Conservation (phyloP, 352 stramenopile genomes). For the Saprolegnia diclina region DNA sequence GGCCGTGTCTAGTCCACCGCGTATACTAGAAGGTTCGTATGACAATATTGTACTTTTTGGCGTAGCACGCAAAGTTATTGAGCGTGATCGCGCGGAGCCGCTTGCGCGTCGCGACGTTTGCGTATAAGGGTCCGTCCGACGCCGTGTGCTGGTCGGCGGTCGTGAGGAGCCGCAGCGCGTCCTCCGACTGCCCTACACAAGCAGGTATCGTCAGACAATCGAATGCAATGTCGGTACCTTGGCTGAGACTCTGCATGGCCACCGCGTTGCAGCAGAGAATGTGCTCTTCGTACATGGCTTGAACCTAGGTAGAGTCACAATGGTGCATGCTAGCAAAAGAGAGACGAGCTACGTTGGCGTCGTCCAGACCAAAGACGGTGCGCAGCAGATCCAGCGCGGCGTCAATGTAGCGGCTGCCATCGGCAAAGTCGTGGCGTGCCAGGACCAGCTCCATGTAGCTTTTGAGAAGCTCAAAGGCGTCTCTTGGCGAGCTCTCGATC, state of each 20-base stretch:
- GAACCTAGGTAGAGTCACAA: not conserved
- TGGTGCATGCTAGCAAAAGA: no score
- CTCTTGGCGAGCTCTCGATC: no score
- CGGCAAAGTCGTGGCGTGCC: no score
- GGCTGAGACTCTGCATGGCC: constrained; percentile 43
- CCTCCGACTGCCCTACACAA: constrained; percentile 18
- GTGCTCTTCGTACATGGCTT: constrained; percentile 43
- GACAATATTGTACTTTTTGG: constrained; percentile 32
- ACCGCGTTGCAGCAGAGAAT: constrained; percentile 54
- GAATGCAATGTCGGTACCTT: no score
- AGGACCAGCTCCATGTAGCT: no score
- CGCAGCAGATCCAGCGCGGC: no score
- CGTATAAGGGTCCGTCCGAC: not conserved
- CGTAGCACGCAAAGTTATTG: constrained; percentile 64
- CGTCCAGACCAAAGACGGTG: no score
- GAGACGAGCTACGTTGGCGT: no score
- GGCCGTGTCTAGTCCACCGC: not conserved
- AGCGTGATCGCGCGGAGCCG: constrained; percentile 46
- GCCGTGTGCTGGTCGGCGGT: constrained; percentile 51
- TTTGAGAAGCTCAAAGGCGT: no score
- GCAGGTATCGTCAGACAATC: no score
- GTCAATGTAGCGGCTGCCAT: no score
- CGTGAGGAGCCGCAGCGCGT: constrained; percentile 32
- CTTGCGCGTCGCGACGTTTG: not conserved
- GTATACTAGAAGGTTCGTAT: not conserved